These are phyloP conservation scores for Arthrobotrys iridis DNA, from an alignment of 2,329 filamentous ascomycete genomes.

Conservation along the genomic window DNA sequence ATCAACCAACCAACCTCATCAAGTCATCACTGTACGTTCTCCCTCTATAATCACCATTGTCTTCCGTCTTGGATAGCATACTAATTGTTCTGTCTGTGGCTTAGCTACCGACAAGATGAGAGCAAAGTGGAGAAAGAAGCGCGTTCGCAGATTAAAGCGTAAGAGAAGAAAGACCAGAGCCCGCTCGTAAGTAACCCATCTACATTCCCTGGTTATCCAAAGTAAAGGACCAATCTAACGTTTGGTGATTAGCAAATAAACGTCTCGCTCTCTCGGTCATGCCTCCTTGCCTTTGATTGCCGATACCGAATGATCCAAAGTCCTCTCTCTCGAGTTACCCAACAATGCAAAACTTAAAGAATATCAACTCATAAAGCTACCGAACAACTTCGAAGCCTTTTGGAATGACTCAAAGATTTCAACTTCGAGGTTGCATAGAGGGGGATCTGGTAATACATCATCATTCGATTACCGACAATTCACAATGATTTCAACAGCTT, in stretches of 20 bases:
- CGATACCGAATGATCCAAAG: constrained; percentile 33
- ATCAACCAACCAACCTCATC: constrained; percentile 51
- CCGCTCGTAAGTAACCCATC: constrained; percentile 77
- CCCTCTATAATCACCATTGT: neutral
- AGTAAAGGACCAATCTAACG: constrained; percentile 4
- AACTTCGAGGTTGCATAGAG: constrained; percentile 7
- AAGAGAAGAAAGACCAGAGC: constrained; percentile 99
- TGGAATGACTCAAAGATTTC: constrained; percentile 20
- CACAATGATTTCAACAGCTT: neutral
- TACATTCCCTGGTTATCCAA: neutral
- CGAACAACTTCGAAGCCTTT: neutral
- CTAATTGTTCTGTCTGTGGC: neutral
- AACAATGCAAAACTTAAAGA: neutral
- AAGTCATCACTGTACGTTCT: constrained; percentile 47
- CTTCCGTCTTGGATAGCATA: neutral
- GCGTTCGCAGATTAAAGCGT: constrained; percentile 97
- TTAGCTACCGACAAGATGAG: constrained; percentile 67
- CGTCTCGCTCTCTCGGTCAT: constrained; percentile 51
- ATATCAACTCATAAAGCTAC: neutral
- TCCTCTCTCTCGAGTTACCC: constrained; percentile 10
- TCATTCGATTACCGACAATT: constrained; percentile 33
- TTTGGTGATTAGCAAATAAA: constrained; percentile 47
- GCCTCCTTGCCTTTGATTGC: constrained; percentile 39
- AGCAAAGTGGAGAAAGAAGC: constrained; percentile 99
- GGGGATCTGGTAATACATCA: constrained; percentile 15